phyloP scores from a whole-genome alignment of 148 eudicot species.

The Amaranthus cruentus region DNA sequence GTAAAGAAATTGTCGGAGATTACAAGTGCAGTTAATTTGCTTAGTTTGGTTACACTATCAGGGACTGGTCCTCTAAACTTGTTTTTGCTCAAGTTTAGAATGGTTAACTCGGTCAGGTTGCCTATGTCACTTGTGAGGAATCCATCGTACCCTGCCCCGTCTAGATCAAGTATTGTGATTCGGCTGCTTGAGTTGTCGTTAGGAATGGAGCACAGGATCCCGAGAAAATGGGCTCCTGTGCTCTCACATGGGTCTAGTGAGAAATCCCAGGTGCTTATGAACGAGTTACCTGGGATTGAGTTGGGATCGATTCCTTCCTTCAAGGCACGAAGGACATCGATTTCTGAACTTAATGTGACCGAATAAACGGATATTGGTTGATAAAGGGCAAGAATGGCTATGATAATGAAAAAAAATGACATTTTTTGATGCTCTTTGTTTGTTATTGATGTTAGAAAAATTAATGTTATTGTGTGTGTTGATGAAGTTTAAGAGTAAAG shows the following conservation, averaged over 20 bases:
- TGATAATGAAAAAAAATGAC: constrained; percentile 10
- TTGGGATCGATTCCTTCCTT: constrained; percentile 49
- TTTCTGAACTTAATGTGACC: constrained; percentile 36
- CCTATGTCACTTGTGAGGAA: constrained; percentile 53
- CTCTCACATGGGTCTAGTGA: constrained; percentile 59
- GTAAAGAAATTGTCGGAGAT: constrained; percentile 53
- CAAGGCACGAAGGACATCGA: constrained; percentile 47
- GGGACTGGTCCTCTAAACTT: constrained; percentile 69
- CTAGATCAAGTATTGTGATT: constrained; percentile 46
- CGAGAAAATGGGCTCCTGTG: constrained; percentile 51
- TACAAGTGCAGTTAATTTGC: constrained; percentile 40
- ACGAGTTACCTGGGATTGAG: constrained; percentile 46
- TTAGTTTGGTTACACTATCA: constrained; percentile 32
- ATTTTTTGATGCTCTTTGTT: constrained; percentile 8
- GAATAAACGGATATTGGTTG: constrained; percentile 25
- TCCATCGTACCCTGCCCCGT: constrained; percentile 57
- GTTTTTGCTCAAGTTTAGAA: constrained; percentile 50
- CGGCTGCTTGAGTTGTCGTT: constrained; percentile 46
- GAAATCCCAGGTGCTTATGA: constrained; percentile 55
- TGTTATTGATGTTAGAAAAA: not conserved
- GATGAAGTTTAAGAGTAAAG: constrained; percentile 8
- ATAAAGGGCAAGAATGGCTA: constrained; percentile 3
- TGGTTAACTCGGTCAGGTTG: constrained; percentile 51
- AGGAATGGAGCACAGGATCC: constrained; percentile 47
- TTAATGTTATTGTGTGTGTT: constrained; percentile 1